Base-by-base conservation (phyloP, 148 eudicot genomes). In the Camellia sinensis region DNA sequence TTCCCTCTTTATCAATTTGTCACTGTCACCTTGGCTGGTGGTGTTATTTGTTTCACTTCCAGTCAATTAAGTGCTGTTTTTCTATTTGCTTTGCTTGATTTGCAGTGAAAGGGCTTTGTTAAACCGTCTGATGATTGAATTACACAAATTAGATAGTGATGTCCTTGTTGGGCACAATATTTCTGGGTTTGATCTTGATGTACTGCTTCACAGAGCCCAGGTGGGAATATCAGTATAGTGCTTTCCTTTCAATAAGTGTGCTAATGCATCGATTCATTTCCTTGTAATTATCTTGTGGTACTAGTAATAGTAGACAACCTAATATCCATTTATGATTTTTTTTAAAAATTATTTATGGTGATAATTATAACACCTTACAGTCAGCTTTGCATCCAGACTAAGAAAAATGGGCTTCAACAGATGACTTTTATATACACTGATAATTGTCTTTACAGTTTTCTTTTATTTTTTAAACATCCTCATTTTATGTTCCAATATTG, bases 171-270 rank as follows among this genome's bases (percentile, higher is more conserved):
- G 99, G 69, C 99, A 97, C 84, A 97, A 97, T 79, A 94, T 97
- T 68, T 97, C 99, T 84, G 99, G 99, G 75, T 97, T 94, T 89
- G 99, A 97, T 86, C 87, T 97, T 63, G 97, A 94, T 87, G 90
- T 92, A 80, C 92, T 97, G 57, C 95, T 97, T 68, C 95, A 97
- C 64, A 91, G 98, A 89, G 92, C 89, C 77, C 97, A 92, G 98
- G 99, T 93, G 64, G 75, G 89, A 69, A 62, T 19, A 73, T 66
- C 62, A n/a, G 7, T 40, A 46, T 5, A 66, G 3, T 22, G 14
- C 18, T 52, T 53, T 3, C 4, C 19, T 18, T 73, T 22, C 59
- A 71, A 6, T 8, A 45, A 45, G 15, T 4, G 0, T 53, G 9
- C 37, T 7, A 5, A 3, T 12, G n/a, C n/a, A 17, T 66, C 52